phyloP scores from a whole-genome alignment of 2,329 filamentous ascomycete species.

The Arthrinium puccinioides region DNA sequence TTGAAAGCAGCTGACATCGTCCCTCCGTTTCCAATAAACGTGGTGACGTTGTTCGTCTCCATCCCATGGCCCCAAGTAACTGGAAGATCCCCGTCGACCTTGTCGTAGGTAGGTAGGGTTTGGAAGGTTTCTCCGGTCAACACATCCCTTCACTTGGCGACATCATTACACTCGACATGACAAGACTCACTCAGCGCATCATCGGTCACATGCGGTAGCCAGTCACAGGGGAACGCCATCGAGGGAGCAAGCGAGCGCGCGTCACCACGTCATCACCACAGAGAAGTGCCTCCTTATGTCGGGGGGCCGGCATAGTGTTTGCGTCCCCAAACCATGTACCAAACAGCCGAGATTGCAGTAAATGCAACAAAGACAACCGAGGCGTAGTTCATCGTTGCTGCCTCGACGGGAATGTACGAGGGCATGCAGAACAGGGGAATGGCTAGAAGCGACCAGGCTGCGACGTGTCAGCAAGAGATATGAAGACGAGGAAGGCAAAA shows the following conservation, averaged over 20 bases:
- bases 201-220: background rate
- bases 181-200: too few species aligned
- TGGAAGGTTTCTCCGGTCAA: too few species aligned
- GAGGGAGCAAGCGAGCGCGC: background rate
- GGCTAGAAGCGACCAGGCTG: conserved; percentile 60
- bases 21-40: too few species aligned
- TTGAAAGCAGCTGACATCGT: too few species aligned
- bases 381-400: conserved; percentile 62
- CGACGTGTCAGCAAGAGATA: conserved; percentile 17
- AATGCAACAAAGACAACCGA: conserved; percentile 67
- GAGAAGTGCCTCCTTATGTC: conserved; percentile 2
- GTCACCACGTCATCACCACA: conserved; percentile 1
- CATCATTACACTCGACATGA: too few species aligned
- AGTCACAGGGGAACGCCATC: too few species aligned
- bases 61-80: too few species aligned
- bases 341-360: conserved; percentile 49
- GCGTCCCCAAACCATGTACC: conserved; percentile 65
- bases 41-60: too few species aligned
- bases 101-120: too few species aligned
- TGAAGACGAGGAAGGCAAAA: background rate
- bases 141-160: too few species aligned
- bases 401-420: conserved; percentile 45
- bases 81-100: too few species aligned
- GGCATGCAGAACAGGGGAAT: conserved; percentile 73
- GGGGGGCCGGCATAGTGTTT: conserved; percentile 54